Conservation (phyloP, 306 rosid genomes). For the Glycyrrhiza uralensis region DNA sequence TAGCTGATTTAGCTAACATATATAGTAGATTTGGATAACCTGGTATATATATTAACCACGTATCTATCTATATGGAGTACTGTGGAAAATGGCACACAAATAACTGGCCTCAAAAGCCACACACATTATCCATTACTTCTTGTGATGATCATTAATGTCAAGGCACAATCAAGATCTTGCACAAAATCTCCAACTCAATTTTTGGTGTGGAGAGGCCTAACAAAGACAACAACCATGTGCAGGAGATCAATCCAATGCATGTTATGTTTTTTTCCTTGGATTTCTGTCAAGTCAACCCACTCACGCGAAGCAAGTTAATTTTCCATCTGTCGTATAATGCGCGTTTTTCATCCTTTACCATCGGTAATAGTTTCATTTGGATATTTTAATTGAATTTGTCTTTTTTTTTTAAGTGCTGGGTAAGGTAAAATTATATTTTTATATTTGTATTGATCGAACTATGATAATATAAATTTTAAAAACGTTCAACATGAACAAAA, state of each 20-base stretch:
- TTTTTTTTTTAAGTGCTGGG: too few relatives aligned
- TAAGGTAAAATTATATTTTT: too few relatives aligned
- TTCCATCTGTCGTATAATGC: constrained; percentile 46
- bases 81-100: constrained; percentile 6
- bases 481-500: too few relatives aligned
- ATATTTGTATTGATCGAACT: too few relatives aligned
- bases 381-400: too few relatives aligned
- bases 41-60: constrained; percentile 14
- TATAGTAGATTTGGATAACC: constrained; percentile 5
- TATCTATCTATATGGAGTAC: neutral
- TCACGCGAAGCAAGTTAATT: constrained; percentile 16
- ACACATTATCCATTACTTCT: neutral
- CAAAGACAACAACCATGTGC: constrained; percentile 15
- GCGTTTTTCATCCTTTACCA: neutral
- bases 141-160: neutral
- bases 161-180: constrained; percentile 16
- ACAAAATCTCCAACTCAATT: neutral
- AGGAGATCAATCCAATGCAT: constrained; percentile 1
- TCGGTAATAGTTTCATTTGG: neutral
- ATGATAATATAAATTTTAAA: too few relatives aligned
- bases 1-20: neutral
- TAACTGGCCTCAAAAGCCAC: constrained; percentile 17
- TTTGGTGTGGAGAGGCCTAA: neutral
- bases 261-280: constrained; percentile 7
- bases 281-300: constrained; percentile 21